Conservation (phyloP, 2,329 filamentous ascomycete species). For the Amylocarpus encephaloides region DNA sequence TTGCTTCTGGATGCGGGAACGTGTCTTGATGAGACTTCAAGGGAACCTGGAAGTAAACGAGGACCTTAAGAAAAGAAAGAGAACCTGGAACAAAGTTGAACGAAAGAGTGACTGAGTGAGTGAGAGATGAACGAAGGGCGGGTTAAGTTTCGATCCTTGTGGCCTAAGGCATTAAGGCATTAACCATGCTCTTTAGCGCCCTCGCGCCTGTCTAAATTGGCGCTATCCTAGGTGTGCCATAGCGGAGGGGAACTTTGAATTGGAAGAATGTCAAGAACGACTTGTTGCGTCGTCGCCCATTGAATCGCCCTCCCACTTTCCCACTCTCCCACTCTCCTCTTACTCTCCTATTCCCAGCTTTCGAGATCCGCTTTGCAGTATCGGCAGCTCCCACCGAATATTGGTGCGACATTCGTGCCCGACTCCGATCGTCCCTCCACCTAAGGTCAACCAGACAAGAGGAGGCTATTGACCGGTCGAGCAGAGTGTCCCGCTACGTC, state of each 20-base stretch:
- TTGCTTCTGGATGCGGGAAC: no score
- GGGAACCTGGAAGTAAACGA: no score
- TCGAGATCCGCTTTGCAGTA: not conserved
- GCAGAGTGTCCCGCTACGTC: not conserved
- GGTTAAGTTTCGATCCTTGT: not conserved
- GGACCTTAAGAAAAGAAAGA: no score
- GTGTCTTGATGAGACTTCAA: no score
- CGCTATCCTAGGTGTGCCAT: not conserved
- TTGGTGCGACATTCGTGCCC: constrained; percentile 18
- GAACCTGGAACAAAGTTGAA: no score
- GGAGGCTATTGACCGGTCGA: constrained; percentile 17
- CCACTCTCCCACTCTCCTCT: no score
- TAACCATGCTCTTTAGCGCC: not conserved
- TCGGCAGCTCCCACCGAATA: not conserved
- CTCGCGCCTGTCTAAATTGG: not conserved
- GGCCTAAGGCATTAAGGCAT: not conserved
- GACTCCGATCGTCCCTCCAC: constrained; percentile 7
- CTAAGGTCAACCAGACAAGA: constrained; percentile 7
- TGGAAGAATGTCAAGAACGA: not conserved
- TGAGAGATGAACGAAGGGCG: not conserved
- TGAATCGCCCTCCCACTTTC: not conserved
- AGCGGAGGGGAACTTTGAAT: not conserved
- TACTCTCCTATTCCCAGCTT: constrained; percentile 1
- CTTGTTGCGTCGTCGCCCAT: not conserved
- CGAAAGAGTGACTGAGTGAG: no score